These are phyloP conservation scores for Herpetomonas muscarum DNA, from an alignment of 208 protist genomes.

Conservation along the genomic window DNA sequence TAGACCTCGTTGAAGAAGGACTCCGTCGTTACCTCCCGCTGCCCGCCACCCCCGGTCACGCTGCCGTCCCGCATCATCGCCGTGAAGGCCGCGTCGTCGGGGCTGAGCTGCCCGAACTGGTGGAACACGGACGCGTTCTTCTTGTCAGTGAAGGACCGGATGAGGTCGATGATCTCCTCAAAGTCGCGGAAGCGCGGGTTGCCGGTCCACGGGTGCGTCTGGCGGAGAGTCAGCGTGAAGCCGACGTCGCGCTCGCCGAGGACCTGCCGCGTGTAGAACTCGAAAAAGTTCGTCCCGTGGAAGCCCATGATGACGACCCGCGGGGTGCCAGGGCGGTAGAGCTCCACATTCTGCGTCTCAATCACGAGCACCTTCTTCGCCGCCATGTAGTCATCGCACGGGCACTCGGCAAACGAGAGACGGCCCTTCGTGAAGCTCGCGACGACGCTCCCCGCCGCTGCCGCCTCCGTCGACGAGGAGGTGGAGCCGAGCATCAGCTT, in stretches of 20 bases:
- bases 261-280: constrained; percentile 78
- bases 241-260: constrained; percentile 52
- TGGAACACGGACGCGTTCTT: constrained; percentile 69
- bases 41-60: too few species aligned
- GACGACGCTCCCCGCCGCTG: constrained; percentile 53
- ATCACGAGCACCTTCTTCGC: constrained; percentile 73
- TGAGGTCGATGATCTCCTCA: constrained; percentile 72
- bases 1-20: too few species aligned
- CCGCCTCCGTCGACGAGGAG: constrained; percentile 29
- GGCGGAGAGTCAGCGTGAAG: constrained; percentile 66
- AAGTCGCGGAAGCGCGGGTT: constrained; percentile 86
- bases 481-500: constrained; percentile 60
- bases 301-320: constrained; percentile 77
- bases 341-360: constrained; percentile 67
- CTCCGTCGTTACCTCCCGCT: too few species aligned
- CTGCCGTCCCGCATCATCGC: not conserved
- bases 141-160: constrained; percentile 79
- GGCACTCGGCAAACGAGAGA: constrained; percentile 75
- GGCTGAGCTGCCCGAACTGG: constrained; percentile 47
- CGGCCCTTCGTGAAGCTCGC: constrained; percentile 41
- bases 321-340: constrained; percentile 53
- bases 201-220: constrained; percentile 85
- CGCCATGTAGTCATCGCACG: constrained; percentile 45
- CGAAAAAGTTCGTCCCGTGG: constrained; percentile 61
- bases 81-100: constrained; percentile 10